phyloP scores from a whole-genome alignment of 257 asterid genomes.

The Echites panduratus region DNA sequence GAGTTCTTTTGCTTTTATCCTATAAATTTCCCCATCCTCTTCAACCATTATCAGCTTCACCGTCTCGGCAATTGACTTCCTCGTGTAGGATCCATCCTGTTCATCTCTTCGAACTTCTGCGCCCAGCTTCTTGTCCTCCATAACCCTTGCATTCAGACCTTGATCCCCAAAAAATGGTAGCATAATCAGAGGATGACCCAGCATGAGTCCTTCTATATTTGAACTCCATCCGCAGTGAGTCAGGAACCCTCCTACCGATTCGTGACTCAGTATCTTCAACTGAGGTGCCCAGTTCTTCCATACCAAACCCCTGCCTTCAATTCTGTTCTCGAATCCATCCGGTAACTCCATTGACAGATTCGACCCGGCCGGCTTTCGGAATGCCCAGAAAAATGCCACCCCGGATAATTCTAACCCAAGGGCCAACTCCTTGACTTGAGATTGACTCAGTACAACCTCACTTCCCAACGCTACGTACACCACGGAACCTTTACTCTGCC shows the following conservation, averaged over 20 bases:
- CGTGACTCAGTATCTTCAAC: constrained; percentile 39
- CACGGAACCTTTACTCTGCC: constrained; percentile 14
- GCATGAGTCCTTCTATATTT: constrained; percentile 23
- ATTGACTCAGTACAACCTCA: constrained; percentile 26
- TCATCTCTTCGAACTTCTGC: constrained; percentile 28
- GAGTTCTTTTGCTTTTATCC: background rate
- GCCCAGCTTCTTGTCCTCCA: constrained; percentile 28
- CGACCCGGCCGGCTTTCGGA: constrained; percentile 21
- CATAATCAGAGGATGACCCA: constrained; percentile 30
- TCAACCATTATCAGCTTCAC: constrained; percentile 29
- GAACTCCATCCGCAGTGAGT: constrained; percentile 56
- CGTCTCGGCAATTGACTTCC: constrained; percentile 23
- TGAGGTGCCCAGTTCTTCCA: constrained; percentile 51
- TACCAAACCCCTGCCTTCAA: constrained; percentile 29
- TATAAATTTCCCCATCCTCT: background rate
- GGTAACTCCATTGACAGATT: constrained; percentile 14
- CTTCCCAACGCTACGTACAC: constrained; percentile 41
- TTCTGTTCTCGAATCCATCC: constrained; percentile 33
- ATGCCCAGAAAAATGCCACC: constrained; percentile 36
- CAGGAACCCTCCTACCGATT: constrained; percentile 42
- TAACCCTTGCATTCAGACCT: constrained; percentile 31
- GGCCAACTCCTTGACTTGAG: constrained; percentile 33
- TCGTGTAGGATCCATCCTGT: constrained; percentile 28
- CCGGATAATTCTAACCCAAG: constrained; percentile 38
- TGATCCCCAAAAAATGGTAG: constrained; percentile 31